Base-by-base conservation (phyloP, 2,329 filamentous ascomycete species). In the Geoglossum cookeanum region DNA sequence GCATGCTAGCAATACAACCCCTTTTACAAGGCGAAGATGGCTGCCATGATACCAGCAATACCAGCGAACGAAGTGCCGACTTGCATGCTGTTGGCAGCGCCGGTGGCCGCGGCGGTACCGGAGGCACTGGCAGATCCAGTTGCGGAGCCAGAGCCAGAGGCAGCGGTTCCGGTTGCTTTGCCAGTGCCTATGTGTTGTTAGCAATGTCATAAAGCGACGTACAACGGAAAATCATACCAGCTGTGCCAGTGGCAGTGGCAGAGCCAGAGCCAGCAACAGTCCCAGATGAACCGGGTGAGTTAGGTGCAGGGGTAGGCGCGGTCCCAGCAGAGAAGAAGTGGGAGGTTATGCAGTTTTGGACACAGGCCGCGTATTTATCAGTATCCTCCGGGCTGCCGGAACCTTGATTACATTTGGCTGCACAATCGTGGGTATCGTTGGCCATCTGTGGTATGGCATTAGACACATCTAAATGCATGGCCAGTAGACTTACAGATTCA, bases 321-420 rank as follows among this genome's bases (percentile, higher is more conserved):
- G n/a, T 29, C 8, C 33, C 42, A 27, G 4, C 27, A 11, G 39
- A 47, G 29, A 35, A 33, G 22, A 42, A 58, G 49, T 42, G 45
- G 17, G 32, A 54, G 52, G 30, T 54, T n/a, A 55, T 55, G 30
- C 56, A 58, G 17, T 3, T 27, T 30, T 54, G 51, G 13, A 58
- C 48, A 55, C 56, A 58, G 17, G 56, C 17, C 17, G 29, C 17
- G 32, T 58, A 58, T 8, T 32, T 39, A 3, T 57, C 22, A 27
- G 56, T 58, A 17, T 53, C 56, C 15, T 15, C 51, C 4, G 47
- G 49, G 11, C 30, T 39, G 47, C 56, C 56, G 29, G 17, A 29
- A 30, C 56, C 56, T n/a, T 58, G 56, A n/a, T 58, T 47, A 29
- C 56, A 58, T 5, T 54, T 37, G 27, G 47, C 32, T n/a, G 56